Evolutionary conservation across 768 basidiomycete species (phyloP).

Genomic region (Lactarius quietus): DNA sequence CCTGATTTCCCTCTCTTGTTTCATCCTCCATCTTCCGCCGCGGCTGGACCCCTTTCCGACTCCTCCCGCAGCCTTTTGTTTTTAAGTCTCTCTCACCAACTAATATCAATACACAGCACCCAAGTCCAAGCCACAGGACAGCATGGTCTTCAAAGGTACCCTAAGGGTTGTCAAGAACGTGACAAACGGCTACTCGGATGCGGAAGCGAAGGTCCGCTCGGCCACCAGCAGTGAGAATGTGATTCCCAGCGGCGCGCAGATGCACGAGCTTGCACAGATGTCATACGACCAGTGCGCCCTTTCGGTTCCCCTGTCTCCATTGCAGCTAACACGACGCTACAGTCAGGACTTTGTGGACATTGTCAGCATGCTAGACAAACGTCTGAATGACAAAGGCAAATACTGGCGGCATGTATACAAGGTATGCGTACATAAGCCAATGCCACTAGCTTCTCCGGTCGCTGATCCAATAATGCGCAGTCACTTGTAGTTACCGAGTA

Average conservation of each 20-base stretch:
- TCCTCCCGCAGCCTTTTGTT: background rate
- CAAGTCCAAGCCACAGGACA: background rate
- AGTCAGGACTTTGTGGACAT: constrained; percentile 94
- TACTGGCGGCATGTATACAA: constrained; percentile 99
- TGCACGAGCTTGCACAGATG: constrained; percentile 96
- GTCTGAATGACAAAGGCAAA: constrained; percentile 97
- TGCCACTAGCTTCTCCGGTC: background rate
- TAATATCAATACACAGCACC: background rate
- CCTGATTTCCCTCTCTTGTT: constrained; percentile 2
- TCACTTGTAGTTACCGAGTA: constrained; percentile 91
- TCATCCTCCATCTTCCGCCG: background rate
- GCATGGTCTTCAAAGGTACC: constrained; percentile 49
- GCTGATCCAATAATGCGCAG: constrained; percentile 34
- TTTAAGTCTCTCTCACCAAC: background rate
- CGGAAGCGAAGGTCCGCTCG: constrained; percentile 90
- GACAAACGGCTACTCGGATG: constrained; percentile 90
- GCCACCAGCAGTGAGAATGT: constrained; percentile 95
- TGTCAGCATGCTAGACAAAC: constrained; percentile 98
- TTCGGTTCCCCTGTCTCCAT: constrained; percentile 28
- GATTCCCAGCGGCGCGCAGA: constrained; percentile 93
- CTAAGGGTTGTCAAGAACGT: constrained; percentile 88
- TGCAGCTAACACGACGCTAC: background rate
- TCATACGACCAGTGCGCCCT: constrained; percentile 86
- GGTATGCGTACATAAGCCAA: constrained; percentile 40
- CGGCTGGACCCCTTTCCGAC: background rate